A percentile compares a stretch with the other conserved stretches of the same genome.
Evolutionary conservation across 83 land plant species (phyloP).

Genomic region (Picea abies): DNA sequence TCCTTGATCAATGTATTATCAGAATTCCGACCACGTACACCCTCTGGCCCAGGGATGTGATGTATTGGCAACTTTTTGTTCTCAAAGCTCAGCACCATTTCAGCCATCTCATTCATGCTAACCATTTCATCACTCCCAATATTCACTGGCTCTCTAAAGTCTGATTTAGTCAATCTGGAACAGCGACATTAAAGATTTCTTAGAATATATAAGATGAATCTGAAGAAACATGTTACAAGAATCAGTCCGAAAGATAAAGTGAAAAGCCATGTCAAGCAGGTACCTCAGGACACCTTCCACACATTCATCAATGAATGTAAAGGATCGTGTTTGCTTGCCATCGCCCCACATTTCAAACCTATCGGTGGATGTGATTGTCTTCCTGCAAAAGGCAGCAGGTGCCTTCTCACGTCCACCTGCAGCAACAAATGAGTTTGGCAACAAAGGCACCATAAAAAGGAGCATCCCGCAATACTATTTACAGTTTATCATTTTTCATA

Average conservation of each 20-base stretch:
- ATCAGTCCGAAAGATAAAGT: not conserved
- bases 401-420: constrained; percentile 99
- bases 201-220: not conserved
- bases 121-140: constrained; percentile 99
- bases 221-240: too few relatives aligned
- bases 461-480: not conserved
- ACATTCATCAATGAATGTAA: constrained; percentile 99
- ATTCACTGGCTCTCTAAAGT: constrained; percentile 97
- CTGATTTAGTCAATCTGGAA: constrained; percentile 93
- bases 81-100: constrained; percentile 91
- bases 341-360: constrained; percentile 99
- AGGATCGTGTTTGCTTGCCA: constrained; percentile 95
- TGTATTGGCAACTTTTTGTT: constrained; percentile 89
- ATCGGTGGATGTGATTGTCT: constrained; percentile 82
- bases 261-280: too few relatives aligned
- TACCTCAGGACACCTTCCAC: constrained; percentile 97
- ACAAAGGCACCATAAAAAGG: not conserved
- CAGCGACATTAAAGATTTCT: not conserved
- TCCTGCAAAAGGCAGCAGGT: constrained; percentile 98
- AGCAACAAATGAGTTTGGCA: not conserved
- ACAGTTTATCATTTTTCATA: not conserved
- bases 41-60: constrained; percentile 99
- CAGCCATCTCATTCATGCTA: constrained; percentile 99
- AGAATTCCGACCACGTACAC: constrained; percentile 97
- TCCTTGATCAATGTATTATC: constrained; percentile 96